Conservation (phyloP, 805 yeast species). For the Ogataea saltuana region DNA sequence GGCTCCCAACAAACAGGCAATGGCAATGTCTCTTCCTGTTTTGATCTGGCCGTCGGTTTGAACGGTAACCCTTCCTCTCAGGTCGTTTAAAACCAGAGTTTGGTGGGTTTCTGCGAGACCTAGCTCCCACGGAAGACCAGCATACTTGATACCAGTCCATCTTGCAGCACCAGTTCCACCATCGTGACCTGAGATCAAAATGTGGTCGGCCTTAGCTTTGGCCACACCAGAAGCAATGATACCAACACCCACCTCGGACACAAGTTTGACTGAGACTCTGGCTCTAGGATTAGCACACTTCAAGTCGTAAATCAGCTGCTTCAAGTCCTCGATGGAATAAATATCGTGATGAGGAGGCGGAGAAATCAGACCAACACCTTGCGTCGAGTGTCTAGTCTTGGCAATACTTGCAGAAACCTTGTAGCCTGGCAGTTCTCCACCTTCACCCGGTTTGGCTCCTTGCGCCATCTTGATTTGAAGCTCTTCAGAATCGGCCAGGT, state of each 20-base stretch:
- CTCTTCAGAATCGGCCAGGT: conserved; percentile 95
- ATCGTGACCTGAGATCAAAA: conserved; percentile 94
- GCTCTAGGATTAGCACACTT: conserved; percentile 98
- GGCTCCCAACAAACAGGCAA: conserved; percentile 95
- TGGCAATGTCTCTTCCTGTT: conserved; percentile 95
- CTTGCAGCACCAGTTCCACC: conserved; percentile 99
- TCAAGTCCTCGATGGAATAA: conserved; percentile 95
- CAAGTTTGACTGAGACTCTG: conserved; percentile 93
- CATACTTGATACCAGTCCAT: conserved; percentile 95
- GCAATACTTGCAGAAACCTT: conserved; percentile 89
- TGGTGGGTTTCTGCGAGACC: conserved; percentile 98
- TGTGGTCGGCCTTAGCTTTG: conserved; percentile 97
- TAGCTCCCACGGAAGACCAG: conserved; percentile 98
- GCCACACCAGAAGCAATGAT: conserved; percentile 99
- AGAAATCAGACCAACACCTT: conserved; percentile 94
- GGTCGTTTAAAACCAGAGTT: conserved; percentile 91
- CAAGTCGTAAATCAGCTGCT: conserved; percentile 93
- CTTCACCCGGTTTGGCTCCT: conserved; percentile 99
- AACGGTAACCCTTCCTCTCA: conserved; percentile 91
- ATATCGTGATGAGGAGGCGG: conserved; percentile 99
- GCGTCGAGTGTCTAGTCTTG: conserved; percentile 93
- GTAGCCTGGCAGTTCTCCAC: conserved; percentile 97
- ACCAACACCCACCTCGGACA: conserved; percentile 98
- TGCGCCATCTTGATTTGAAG: conserved; percentile 98
- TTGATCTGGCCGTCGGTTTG: conserved; percentile 99